A percentile compares a stretch with the other conserved stretches of the same genome.
phyloP scores from a whole-genome alignment of 306 rosid genomes.

The Crataegus laevigata region DNA sequence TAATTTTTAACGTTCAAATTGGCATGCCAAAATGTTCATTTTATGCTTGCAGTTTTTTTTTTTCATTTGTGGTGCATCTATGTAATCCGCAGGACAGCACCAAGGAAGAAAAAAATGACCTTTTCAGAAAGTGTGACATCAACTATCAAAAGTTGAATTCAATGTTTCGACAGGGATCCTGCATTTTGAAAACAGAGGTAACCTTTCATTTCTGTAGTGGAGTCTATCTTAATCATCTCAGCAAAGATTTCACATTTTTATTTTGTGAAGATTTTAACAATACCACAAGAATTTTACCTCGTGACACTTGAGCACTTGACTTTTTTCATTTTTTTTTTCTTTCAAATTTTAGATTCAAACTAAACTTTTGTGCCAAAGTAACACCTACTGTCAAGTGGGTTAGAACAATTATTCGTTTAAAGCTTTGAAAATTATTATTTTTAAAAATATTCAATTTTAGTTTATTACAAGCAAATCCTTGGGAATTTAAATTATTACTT shows the following conservation, averaged over 20 bases:
- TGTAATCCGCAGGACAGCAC: constrained; percentile 35
- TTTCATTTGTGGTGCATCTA: neutral
- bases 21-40: neutral
- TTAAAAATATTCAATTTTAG: no score
- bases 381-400: no score
- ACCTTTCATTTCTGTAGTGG: neutral
- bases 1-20: neutral
- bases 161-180: constrained; percentile 67
- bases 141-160: constrained; percentile 50
- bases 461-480: no score
- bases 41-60: neutral
- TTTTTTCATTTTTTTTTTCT: no score
- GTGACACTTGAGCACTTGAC: no score
- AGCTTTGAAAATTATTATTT: no score
- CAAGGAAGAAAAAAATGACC: constrained; percentile 48
- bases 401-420: no score
- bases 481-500: no score
- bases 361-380: no score
- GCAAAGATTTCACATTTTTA: neutral
- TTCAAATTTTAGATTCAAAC: no score
- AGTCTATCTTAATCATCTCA: neutral
- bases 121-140: constrained; percentile 50
- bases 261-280: neutral
- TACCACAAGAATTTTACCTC: no score
- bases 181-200: constrained; percentile 49